These are phyloP conservation scores for Globisporangium cylindrosporum DNA, from an alignment of 352 stramenopile species.

Conservation along the genomic window DNA sequence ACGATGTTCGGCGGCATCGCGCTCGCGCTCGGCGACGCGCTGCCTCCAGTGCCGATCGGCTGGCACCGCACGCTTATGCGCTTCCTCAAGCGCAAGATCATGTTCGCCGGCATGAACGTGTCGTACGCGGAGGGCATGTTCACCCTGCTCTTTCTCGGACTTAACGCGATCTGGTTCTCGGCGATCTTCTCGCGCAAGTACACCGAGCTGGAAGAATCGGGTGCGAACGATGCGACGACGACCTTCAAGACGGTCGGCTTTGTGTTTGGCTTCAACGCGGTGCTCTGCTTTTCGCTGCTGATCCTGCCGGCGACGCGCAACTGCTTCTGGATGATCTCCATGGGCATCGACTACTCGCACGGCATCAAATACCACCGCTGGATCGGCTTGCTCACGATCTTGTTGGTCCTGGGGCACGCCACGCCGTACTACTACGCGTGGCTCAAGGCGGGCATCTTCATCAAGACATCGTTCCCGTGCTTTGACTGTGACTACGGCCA, in stretches of 20 bases:
- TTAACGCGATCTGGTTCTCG: slow-evolving; percentile 82
- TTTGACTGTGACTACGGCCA: slow-evolving; percentile 67
- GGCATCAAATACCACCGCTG: slow-evolving; percentile 87
- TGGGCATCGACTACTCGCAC: slow-evolving; percentile 86
- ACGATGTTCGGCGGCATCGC: slow-evolving; percentile 73
- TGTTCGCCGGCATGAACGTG: slow-evolving; percentile 64
- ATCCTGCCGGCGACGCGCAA: slow-evolving; percentile 64
- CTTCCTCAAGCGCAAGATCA: slow-evolving; percentile 82
- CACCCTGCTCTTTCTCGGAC: slow-evolving; percentile 63
- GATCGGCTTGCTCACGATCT: slow-evolving; percentile 74
- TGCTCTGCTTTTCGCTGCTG: slow-evolving; percentile 63
- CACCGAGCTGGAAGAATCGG: slow-evolving; percentile 40
- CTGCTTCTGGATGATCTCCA: slow-evolving; percentile 83
- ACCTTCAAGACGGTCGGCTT: slow-evolving; percentile 55
- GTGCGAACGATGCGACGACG: slow-evolving; percentile 36
- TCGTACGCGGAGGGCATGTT: slow-evolving; percentile 78
- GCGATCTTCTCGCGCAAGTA: slow-evolving; percentile 77
- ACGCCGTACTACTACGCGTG: slow-evolving; percentile 75
- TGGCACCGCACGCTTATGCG: slow-evolving; percentile 69
- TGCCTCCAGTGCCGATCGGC: slow-evolving; percentile 68
- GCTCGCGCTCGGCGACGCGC: slow-evolving; percentile 56
- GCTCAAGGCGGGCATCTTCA: slow-evolving; percentile 51
- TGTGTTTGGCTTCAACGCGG: slow-evolving; percentile 72
- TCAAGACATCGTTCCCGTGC: slow-evolving; percentile 59
- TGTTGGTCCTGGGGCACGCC: slow-evolving; percentile 58